A percentile compares a stretch with the other conserved stretches of the same genome.
Conservation (phyloP, 768 basidiomycete genomes). For the Boletus reticulatus region DNA sequence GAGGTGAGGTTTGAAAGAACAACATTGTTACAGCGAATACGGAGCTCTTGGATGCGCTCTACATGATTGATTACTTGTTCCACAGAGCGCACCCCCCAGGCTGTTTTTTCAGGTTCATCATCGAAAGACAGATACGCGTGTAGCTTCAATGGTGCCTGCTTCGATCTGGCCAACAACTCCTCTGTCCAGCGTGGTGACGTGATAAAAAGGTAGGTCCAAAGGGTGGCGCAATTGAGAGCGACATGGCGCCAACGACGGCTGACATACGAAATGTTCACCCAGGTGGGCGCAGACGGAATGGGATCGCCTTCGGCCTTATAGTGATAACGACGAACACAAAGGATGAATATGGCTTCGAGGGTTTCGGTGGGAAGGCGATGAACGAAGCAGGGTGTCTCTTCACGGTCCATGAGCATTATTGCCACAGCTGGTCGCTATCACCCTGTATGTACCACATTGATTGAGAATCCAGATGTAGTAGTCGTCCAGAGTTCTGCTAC, state of each 20-base stretch:
- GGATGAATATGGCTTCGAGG: conserved; percentile 14
- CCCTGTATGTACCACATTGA: too few relatives aligned
- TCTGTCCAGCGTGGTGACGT: conserved; percentile 34
- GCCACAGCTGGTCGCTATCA: too few relatives aligned
- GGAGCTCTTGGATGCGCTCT: not conserved
- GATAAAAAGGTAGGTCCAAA: conserved; percentile 39
- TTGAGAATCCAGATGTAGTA: too few relatives aligned
- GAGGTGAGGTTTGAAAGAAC: not conserved
- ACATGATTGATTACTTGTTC: not conserved
- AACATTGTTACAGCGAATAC: not conserved
- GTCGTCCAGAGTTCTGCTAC: too few relatives aligned
- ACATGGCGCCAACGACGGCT: conserved; percentile 40
- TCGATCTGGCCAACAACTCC: conserved; percentile 45
- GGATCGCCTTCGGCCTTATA: not conserved
- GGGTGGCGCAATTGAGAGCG: conserved; percentile 35
- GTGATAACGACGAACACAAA: not conserved
- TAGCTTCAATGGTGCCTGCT: conserved; percentile 30
- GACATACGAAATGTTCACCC: conserved; percentile 14
- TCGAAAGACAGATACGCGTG: not conserved
- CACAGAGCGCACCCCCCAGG: not conserved
- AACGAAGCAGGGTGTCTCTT: not conserved
- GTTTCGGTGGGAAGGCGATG: conserved; percentile 11
- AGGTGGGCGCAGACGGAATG: not conserved
- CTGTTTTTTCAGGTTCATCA: too few relatives aligned
- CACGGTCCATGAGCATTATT: too few relatives aligned